Evolutionary conservation across 1,284 basidiomycete genomes (phyloP).

Genomic region (Microbotryum intermedium): DNA sequence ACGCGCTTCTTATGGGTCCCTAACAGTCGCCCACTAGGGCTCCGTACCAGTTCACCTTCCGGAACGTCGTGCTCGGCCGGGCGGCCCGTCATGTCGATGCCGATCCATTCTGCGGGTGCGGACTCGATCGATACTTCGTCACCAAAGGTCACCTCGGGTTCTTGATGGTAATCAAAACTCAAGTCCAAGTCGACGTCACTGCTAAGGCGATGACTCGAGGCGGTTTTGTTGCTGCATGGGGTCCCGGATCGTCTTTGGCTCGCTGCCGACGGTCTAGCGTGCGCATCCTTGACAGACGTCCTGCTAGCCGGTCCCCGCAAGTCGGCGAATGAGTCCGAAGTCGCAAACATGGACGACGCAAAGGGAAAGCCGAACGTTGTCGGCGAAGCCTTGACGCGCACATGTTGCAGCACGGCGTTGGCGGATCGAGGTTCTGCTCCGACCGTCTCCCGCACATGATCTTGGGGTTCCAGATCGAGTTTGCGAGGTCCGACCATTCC

Average conservation of each 20-base stretch:
- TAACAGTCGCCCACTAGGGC: constrained; percentile 14
- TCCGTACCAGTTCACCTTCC: constrained; percentile 14
- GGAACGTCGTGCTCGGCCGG: constrained; percentile 11
- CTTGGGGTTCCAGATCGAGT: not conserved
- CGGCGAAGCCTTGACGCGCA: not conserved
- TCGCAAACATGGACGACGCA: constrained; percentile 7
- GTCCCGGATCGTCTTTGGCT: not conserved
- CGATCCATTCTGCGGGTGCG: constrained; percentile 9
- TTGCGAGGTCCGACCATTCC: not conserved
- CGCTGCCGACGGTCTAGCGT: not conserved
- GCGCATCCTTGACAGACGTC: not conserved
- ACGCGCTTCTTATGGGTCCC: constrained; percentile 10
- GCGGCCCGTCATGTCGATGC: constrained; percentile 11
- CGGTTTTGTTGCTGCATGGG: constrained; percentile 3
- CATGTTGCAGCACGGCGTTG: not conserved
- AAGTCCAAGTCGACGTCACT: constrained; percentile 28
- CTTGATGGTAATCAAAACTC: constrained; percentile 12
- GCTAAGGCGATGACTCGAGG: constrained; percentile 11
- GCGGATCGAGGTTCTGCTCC: too few species aligned
- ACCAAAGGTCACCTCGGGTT: not conserved
- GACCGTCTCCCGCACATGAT: not conserved
- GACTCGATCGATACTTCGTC: not conserved
- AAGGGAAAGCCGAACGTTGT: constrained; percentile 1
- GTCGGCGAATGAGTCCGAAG: constrained; percentile 15
- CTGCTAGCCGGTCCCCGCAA: constrained; percentile 9